These are phyloP conservation scores for Eucalyptus regnans DNA, from an alignment of 345 rosid species.

Conservation along the genomic window DNA sequence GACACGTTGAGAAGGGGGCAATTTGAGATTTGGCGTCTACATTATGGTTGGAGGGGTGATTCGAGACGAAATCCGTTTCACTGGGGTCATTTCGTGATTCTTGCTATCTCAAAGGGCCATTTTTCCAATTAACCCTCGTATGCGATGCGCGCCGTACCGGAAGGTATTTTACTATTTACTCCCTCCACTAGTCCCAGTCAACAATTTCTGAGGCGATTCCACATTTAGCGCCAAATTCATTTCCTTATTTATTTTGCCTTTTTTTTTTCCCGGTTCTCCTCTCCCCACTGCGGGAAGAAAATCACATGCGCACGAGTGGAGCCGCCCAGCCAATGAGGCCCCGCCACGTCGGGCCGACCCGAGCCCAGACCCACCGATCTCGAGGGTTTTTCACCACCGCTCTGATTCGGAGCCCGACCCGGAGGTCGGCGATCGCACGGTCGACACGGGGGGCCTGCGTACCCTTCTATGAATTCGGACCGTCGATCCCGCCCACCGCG, in stretches of 20 bases:
- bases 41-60: background rate
- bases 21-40: background rate
- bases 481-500: constrained; percentile 28
- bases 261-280: background rate
- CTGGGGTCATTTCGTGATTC: background rate
- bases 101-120: background rate
- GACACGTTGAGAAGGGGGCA: no score
- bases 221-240: constrained; percentile 14
- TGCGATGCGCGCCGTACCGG: background rate
- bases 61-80: background rate
- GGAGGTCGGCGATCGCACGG: constrained; percentile 33
- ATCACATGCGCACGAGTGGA: background rate
- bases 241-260: background rate
- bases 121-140: background rate
- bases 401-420: background rate
- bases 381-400: background rate
- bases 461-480: constrained; percentile 32
- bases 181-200: background rate
- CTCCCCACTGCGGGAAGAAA: background rate
- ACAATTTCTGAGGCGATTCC: background rate
- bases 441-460: background rate
- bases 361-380: background rate
- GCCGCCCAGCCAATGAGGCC: background rate
- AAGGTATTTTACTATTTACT: background rate
- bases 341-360: background rate